A percentile compares a stretch with the other conserved stretches of the same genome.
Evolutionary conservation across 768 basidiomycete species (phyloP).

Genomic region (Suillus subluteus): DNA sequence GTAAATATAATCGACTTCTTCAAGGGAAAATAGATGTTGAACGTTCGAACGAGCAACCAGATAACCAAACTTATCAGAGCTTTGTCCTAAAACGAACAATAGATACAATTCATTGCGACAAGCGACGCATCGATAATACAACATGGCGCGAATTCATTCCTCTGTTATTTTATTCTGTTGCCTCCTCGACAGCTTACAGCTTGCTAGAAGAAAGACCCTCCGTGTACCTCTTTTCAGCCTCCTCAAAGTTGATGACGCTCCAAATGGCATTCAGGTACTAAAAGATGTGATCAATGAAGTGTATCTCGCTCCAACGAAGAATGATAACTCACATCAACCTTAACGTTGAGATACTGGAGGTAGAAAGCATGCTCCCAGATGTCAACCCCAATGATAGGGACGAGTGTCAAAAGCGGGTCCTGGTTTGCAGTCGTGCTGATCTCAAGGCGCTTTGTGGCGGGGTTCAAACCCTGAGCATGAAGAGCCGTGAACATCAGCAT

Average conservation of each 20-base stretch:
- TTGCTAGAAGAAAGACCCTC: constrained; percentile 44
- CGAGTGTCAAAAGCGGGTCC: constrained; percentile 79
- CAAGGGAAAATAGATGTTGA: no score
- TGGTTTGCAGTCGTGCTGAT: constrained; percentile 94
- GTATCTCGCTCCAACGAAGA: constrained; percentile 7
- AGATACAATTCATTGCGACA: not conserved
- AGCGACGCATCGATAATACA: not conserved
- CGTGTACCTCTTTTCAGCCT: constrained; percentile 69
- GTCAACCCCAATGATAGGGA: constrained; percentile 89
- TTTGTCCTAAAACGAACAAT: not conserved
- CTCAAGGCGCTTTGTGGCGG: constrained; percentile 71
- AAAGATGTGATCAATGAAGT: constrained; percentile 4
- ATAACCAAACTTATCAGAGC: constrained; percentile 6
- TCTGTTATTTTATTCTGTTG: constrained; percentile 1
- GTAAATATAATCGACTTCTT: no score
- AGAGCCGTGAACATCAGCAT: constrained; percentile 9
- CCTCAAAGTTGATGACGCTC: constrained; percentile 72
- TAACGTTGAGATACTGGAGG: constrained; percentile 95
- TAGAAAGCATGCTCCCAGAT: constrained; percentile 98
- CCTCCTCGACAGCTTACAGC: constrained; percentile 32
- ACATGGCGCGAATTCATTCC: not conserved
- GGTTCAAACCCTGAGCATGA: constrained; percentile 64
- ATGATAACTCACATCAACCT: constrained; percentile 73
- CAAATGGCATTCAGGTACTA: constrained; percentile 81
- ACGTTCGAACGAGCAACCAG: no score